Percentiles rank a stretch among this genome's conserved stretches.
Conservation (phyloP, 2,329 filamentous ascomycete species). For the Anisogramma anomala region DNA sequence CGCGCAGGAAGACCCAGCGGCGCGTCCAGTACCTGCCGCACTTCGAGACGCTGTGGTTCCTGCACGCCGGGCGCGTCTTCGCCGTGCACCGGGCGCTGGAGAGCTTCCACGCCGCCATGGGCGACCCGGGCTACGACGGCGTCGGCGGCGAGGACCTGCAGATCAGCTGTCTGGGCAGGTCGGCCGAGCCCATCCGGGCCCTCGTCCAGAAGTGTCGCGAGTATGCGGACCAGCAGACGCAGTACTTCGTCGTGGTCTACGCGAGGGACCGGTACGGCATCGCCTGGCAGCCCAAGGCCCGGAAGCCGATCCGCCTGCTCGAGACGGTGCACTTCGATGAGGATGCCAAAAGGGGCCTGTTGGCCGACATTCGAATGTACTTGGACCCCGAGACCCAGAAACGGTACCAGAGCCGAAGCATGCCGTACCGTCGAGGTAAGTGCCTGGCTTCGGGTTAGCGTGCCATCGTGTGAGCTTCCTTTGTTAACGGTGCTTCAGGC, state of each 20-base stretch:
- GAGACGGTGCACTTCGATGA: conserved; percentile 41
- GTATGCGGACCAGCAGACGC: conserved; percentile 34
- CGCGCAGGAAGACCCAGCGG: conserved; percentile 30
- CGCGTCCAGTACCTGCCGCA: conserved; percentile 34
- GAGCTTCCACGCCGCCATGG: conserved; percentile 25
- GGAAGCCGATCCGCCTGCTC: conserved; percentile 36
- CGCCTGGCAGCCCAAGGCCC: conserved; percentile 36
- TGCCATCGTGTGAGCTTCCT: no score
- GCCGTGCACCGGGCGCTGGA: conserved; percentile 31
- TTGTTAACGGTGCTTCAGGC: conserved; percentile 23
- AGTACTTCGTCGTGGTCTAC: conserved; percentile 40
- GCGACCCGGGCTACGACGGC: conserved; percentile 33
- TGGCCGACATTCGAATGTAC: conserved; percentile 41
- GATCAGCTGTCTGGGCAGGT: conserved; percentile 39
- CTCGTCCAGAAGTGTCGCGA: conserved; percentile 36
- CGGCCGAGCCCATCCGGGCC: conserved; percentile 34
- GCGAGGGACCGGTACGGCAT: conserved; percentile 33
- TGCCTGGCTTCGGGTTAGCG: neutral
- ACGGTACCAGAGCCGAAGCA: conserved; percentile 54
- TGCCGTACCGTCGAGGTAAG: conserved; percentile 44
- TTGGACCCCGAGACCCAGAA: conserved; percentile 34
- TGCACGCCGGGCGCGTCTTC: conserved; percentile 35
- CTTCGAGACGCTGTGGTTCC: conserved; percentile 36
- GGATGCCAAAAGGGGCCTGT: conserved; percentile 32
- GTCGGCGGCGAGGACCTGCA: conserved; percentile 35